Evolutionary conservation across 106 monocot species (phyloP).

Genomic region (Platanthera zijinensis): DNA sequence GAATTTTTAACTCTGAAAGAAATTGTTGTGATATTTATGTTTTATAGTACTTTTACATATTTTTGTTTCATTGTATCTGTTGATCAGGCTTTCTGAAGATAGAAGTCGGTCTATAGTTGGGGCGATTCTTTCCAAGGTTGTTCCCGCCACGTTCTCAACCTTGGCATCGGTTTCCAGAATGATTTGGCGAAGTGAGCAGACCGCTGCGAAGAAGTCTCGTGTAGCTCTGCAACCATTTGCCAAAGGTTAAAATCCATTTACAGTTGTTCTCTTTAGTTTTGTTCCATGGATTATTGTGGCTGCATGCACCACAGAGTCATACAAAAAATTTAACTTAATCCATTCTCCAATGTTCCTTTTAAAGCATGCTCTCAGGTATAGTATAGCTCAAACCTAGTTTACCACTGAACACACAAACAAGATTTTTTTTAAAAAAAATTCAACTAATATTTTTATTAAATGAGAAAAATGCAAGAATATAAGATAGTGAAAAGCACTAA

Average conservation of each 20-base stretch:
- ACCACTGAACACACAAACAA: neutral
- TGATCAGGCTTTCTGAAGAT: slow-evolving; percentile 70
- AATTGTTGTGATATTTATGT: neutral
- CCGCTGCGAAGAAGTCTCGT: slow-evolving; percentile 42
- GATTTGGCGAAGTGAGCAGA: slow-evolving; percentile 67
- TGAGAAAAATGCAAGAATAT: too few relatives aligned
- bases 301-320: neutral
- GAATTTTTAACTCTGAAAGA: neutral
- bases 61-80: neutral
- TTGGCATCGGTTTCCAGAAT: slow-evolving; percentile 73
- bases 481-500: too few relatives aligned
- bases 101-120: slow-evolving; percentile 83
- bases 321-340: neutral
- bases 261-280: neutral
- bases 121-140: slow-evolving; percentile 73
- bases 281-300: neutral
- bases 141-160: slow-evolving; percentile 79
- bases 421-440: too few relatives aligned
- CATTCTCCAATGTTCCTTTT: neutral
- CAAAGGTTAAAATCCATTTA: slow-evolving; percentile 50
- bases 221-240: slow-evolving; percentile 59
- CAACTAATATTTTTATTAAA: too few relatives aligned
- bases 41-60: neutral
- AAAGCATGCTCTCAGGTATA: neutral
- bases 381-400: neutral